Conservation (phyloP, 495 filamentous ascomycete species). For the Penicillium pancosmium region DNA sequence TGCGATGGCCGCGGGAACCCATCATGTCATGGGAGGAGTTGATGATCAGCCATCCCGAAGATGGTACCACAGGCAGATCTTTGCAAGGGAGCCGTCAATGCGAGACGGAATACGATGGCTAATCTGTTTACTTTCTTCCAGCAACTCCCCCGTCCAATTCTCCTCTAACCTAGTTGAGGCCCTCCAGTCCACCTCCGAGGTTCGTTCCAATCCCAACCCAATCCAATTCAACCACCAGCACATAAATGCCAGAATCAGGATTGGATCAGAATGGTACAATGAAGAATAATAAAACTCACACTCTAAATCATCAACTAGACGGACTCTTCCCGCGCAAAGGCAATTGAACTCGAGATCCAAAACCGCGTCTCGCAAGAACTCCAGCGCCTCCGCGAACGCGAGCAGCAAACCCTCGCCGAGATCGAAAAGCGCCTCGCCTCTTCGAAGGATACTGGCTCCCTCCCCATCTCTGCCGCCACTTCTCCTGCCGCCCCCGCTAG, state of each 20-base stretch:
- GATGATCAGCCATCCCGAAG: slow-evolving; percentile 12
- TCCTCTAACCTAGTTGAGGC: slow-evolving; percentile 81
- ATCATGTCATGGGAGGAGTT: slow-evolving; percentile 15
- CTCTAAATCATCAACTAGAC: slow-evolving; percentile 55
- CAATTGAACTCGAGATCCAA: slow-evolving; percentile 87
- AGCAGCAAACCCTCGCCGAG: slow-evolving; percentile 57
- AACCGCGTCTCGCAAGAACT: slow-evolving; percentile 85
- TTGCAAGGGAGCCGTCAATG: not conserved
- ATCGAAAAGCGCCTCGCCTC: slow-evolving; percentile 58
- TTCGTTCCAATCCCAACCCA: slow-evolving; percentile 41
- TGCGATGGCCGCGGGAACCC: slow-evolving; percentile 17
- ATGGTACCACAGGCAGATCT: not conserved
- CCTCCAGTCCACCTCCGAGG: slow-evolving; percentile 83
- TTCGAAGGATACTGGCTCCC: slow-evolving; percentile 36
- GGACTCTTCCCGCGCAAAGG: slow-evolving; percentile 80
- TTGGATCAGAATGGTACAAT: not conserved
- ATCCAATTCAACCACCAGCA: slow-evolving; percentile 8
- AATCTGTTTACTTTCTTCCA: slow-evolving; percentile 35
- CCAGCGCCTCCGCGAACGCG: slow-evolving; percentile 67
- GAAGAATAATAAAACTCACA: slow-evolving; percentile 4
- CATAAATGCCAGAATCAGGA: not conserved
- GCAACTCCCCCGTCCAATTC: slow-evolving; percentile 82
- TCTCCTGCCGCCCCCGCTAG: slow-evolving; percentile 32
- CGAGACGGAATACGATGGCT: not conserved
- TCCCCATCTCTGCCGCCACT: slow-evolving; percentile 34